A percentile compares a stretch with the other conserved stretches of the same genome.
phyloP scores from a whole-genome alignment of 192 early-diverging fungal genomes.

The Backusella sp. region DNA sequence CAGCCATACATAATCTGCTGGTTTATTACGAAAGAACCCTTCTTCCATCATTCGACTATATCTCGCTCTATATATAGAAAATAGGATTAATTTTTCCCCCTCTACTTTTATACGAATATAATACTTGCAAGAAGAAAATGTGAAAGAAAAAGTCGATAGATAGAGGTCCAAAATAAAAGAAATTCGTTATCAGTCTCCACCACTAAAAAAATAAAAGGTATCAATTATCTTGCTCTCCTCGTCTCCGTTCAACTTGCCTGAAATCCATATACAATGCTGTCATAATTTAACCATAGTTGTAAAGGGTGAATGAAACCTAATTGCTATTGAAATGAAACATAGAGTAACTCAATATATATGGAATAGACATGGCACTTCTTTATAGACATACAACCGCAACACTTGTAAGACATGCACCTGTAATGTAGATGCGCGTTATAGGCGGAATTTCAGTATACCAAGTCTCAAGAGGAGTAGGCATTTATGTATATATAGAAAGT shows the following conservation, averaged over 20 bases:
- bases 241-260: slow-evolving; percentile 51
- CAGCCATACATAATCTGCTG: slow-evolving; percentile 93
- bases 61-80: slow-evolving; percentile 57
- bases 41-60: slow-evolving; percentile 94
- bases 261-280: slow-evolving; percentile 62
- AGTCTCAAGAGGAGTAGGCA: slow-evolving; percentile 70
- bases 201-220: slow-evolving; percentile 51
- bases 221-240: neutral
- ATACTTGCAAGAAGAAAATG: slow-evolving; percentile 80
- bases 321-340: slow-evolving; percentile 54
- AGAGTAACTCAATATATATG: neutral
- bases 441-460: slow-evolving; percentile 91
- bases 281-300: slow-evolving; percentile 82
- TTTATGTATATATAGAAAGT: slow-evolving; percentile 45
- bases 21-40: slow-evolving; percentile 84
- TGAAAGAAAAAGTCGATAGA: slow-evolving; percentile 93
- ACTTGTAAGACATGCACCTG: slow-evolving; percentile 70
- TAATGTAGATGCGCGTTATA: slow-evolving; percentile 86
- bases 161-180: slow-evolving; percentile 90
- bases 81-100: neutral
- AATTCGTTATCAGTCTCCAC: slow-evolving; percentile 91
- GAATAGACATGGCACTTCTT: neutral
- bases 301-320: slow-evolving; percentile 75
- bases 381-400: slow-evolving; percentile 68
- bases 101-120: neutral